phyloP scores from a whole-genome alignment of 306 rosid species.

The Sicyos edulis region DNA sequence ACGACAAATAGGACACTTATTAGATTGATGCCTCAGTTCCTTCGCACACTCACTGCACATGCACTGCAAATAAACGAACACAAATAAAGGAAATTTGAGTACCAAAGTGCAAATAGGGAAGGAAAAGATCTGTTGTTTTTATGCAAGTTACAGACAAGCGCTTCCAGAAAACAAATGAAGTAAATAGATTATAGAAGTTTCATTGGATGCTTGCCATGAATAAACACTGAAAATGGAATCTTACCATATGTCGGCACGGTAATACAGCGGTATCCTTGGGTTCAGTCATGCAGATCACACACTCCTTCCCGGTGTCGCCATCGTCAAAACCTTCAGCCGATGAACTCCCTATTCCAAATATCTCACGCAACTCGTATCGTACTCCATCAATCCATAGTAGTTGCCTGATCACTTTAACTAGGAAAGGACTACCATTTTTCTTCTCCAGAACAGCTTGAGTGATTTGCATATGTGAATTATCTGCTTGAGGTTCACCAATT shows the following conservation, averaged over 20 bases:
- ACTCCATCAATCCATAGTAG: conserved; percentile 72
- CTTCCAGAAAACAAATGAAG: neutral
- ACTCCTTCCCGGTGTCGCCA: conserved; percentile 66
- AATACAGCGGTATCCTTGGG: conserved; percentile 76
- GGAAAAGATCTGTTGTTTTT: neutral
- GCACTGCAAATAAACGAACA: conserved; percentile 47
- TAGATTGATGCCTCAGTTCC: conserved; percentile 60
- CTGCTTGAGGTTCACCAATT: conserved; percentile 30
- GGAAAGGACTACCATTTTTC: conserved; percentile 44
- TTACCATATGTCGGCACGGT: conserved; percentile 93
- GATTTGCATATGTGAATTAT: conserved; percentile 56
- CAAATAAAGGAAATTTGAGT: neutral
- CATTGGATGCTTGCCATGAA: neutral
- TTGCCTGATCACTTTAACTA: conserved; percentile 66
- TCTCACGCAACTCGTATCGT: conserved; percentile 73
- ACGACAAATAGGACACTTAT: conserved; percentile 89
- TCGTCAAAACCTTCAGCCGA: conserved; percentile 47
- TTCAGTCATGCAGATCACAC: conserved; percentile 90
- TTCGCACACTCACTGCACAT: conserved; percentile 90
- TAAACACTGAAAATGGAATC: conserved; percentile 20
- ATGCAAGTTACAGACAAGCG: neutral
- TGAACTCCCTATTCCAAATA: conserved; percentile 73
- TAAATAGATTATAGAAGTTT: neutral
- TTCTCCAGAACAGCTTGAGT: conserved; percentile 76
- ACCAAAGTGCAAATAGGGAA: neutral